Percentiles rank a stretch among this genome's conserved stretches.
phyloP scores from a whole-genome alignment of 768 basidiomycete genomes.

The Auricularia cornea region DNA sequence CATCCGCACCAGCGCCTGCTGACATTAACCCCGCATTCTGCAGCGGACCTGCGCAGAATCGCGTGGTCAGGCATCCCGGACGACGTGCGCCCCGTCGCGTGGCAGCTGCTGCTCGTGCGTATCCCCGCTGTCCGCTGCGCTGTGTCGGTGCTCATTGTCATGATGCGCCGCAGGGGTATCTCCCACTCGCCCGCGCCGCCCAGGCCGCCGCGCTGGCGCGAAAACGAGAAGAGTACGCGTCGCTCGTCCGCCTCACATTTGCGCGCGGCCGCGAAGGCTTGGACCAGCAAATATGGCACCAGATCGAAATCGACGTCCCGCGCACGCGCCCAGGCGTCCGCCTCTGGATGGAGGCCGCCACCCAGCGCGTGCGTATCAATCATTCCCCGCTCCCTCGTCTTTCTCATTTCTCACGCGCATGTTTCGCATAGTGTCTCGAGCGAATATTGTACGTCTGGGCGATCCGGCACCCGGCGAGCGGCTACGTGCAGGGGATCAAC shows the following conservation, averaged over 20 bases:
- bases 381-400: constrained; percentile 11
- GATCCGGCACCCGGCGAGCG: constrained; percentile 95
- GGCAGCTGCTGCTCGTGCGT: constrained; percentile 88
- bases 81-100: constrained; percentile 82
- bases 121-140: neutral
- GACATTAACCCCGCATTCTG: neutral
- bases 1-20: neutral
- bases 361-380: constrained; percentile 60
- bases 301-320: constrained; percentile 97
- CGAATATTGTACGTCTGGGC: constrained; percentile 98
- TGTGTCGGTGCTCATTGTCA: constrained; percentile 4
- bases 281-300: constrained; percentile 98
- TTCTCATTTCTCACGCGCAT: constrained; percentile 4
- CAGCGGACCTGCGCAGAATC: constrained; percentile 79
- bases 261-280: constrained; percentile 75
- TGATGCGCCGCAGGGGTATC: constrained; percentile 62
- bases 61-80: constrained; percentile 91
- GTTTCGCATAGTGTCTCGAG: constrained; percentile 65
- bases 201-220: constrained; percentile 71
- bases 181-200: constrained; percentile 73
- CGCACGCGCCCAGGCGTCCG: constrained; percentile 85
- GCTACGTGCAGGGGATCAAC: constrained; percentile 99
- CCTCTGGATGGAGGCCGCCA: constrained; percentile 84
- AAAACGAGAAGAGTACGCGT: constrained; percentile 87
- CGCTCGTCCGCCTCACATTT: constrained; percentile 84